Conservation (phyloP, 2,329 filamentous ascomycete genomes). For the Colletotrichum cordylinicola region DNA sequence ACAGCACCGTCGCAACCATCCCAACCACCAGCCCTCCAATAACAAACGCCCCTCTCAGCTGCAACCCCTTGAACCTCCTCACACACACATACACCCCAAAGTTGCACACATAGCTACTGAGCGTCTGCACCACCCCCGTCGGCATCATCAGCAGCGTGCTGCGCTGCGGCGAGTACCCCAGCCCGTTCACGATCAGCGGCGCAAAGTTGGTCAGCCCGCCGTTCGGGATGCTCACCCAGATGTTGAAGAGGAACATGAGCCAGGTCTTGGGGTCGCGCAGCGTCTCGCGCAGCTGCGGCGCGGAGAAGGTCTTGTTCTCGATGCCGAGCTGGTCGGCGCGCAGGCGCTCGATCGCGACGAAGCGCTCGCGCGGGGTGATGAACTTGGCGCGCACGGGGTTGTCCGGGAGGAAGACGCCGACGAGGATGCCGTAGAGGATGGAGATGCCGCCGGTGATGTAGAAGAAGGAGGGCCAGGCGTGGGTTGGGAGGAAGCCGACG, state of each 20-base stretch:
- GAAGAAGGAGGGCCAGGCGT: constrained; percentile 21
- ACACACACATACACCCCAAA: neutral
- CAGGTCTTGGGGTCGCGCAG: neutral
- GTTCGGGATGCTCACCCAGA: neutral
- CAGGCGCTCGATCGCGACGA: constrained; percentile 53
- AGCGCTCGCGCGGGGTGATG: constrained; percentile 48
- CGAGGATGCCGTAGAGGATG: constrained; percentile 56
- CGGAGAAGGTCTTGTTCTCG: constrained; percentile 53
- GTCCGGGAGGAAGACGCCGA: constrained; percentile 59
- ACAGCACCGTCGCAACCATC: neutral
- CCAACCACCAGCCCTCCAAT: neutral
- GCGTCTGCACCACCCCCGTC: neutral
- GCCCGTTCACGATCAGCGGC: neutral
- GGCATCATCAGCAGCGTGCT: neutral
- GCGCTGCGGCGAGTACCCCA: neutral
- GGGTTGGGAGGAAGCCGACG: neutral
- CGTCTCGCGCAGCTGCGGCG: neutral
- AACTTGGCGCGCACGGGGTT: constrained; percentile 56
- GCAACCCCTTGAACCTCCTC: neutral
- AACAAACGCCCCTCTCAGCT: neutral
- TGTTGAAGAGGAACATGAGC: neutral
- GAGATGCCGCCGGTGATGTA: constrained; percentile 31
- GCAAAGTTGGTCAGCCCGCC: neutral
- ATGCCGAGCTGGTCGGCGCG: constrained; percentile 57
- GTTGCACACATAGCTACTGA: neutral